phyloP scores from a whole-genome alignment of 2,329 filamentous ascomycete genomes.

The Paraphaeosphaeria sporulosa region DNA sequence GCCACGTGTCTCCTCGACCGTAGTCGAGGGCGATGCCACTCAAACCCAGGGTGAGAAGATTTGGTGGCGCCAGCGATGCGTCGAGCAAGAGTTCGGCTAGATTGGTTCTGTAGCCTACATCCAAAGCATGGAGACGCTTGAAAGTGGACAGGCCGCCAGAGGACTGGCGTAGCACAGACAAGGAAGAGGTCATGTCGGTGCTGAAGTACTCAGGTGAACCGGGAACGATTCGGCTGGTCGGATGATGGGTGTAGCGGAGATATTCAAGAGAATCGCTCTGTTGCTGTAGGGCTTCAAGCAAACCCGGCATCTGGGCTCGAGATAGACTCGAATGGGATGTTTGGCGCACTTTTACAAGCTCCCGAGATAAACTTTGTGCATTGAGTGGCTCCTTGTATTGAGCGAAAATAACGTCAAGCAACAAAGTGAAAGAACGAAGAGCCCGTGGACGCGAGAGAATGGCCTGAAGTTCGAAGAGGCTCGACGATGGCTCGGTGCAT shows the following conservation, averaged over 20 bases:
- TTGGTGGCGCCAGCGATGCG: neutral
- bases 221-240: neutral
- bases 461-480: neutral
- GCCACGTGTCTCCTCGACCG: neutral
- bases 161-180: neutral
- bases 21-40: neutral
- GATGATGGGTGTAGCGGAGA: neutral
- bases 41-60: neutral
- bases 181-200: neutral
- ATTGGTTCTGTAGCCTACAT: neutral
- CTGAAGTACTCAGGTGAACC: neutral
- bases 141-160: slow-evolving; percentile 3
- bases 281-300: neutral
- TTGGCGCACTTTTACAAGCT: no score
- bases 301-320: neutral
- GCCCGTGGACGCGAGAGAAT: slow-evolving; percentile 10
- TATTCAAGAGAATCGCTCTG: neutral
- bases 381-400: neutral
- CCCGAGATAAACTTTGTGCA: no score
- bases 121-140: neutral
- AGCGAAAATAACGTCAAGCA: neutral
- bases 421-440: slow-evolving; percentile 5
- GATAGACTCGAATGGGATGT: no score
- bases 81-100: neutral
- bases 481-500: neutral